Conservation (phyloP, 106 monocot genomes). For the Dactylorhiza incarnata region DNA sequence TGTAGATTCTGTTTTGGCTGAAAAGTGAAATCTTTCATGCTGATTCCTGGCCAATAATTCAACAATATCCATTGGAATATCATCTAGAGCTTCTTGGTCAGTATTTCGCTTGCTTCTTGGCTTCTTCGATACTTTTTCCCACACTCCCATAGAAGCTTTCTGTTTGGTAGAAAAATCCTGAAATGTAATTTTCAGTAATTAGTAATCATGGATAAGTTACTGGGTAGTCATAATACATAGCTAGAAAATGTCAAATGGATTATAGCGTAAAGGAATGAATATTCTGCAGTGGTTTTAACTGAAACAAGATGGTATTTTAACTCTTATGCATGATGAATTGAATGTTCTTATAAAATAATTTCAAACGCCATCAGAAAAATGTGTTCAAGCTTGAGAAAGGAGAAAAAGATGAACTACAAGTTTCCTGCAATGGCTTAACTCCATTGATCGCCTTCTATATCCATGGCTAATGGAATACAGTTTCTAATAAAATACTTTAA, state of each 20-base stretch:
- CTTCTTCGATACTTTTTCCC: slow-evolving; percentile 20
- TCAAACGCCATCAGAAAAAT: background rate
- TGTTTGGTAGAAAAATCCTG: slow-evolving; percentile 21
- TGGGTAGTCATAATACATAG: background rate
- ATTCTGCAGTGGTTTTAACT: background rate
- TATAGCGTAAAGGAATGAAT: background rate
- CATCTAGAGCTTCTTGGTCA: slow-evolving; percentile 35
- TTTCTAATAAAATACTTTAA: background rate
- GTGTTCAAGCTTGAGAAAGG: background rate
- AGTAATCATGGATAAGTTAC: background rate
- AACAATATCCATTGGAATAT: slow-evolving; percentile 88
- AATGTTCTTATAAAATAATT: background rate
- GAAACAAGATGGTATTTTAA: background rate
- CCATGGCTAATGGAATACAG: background rate
- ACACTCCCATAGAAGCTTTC: background rate
- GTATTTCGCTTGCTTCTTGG: slow-evolving; percentile 2
- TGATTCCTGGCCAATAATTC: slow-evolving; percentile 79
- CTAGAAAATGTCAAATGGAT: background rate
- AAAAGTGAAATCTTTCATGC: slow-evolving; percentile 40
- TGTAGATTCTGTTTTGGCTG: slow-evolving; percentile 13
- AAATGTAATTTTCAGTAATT: slow-evolving; percentile 3
- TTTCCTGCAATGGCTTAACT: background rate
- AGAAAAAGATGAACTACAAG: background rate
- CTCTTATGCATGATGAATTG: background rate
- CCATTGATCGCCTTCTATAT: background rate